phyloP scores from a whole-genome alignment of 2,329 filamentous ascomycete species.

The Cordyceps tenuipes region DNA sequence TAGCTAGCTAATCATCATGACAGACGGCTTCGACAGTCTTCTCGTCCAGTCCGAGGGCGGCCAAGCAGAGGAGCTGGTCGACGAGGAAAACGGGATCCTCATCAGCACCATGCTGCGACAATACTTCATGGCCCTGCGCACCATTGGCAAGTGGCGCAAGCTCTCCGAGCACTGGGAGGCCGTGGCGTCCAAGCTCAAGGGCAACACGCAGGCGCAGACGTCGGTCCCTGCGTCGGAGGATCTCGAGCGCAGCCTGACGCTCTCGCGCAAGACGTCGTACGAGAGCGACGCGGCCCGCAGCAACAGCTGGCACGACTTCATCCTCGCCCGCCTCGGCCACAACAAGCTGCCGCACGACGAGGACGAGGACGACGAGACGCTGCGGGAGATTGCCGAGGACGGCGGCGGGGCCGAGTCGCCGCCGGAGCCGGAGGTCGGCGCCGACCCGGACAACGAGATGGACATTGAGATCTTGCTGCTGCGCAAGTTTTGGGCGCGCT shows the following conservation, averaged over 20 bases:
- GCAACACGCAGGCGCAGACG: constrained; percentile 30
- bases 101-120: constrained; percentile 81
- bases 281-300: constrained; percentile 15
- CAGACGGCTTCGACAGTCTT: constrained; percentile 70
- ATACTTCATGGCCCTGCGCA: constrained; percentile 81
- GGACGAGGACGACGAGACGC: constrained; percentile 34
- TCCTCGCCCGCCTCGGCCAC: constrained; percentile 27
- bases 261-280: not conserved
- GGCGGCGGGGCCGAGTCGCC: constrained; percentile 13
- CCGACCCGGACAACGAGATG: constrained; percentile 32
- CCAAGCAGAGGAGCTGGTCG: constrained; percentile 66
- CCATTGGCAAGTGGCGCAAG: constrained; percentile 70
- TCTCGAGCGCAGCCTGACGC: constrained; percentile 19
- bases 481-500: constrained; percentile 61
- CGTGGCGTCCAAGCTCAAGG: constrained; percentile 54
- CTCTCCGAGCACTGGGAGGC: constrained; percentile 62
- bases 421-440: constrained; percentile 25
- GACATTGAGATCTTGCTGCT: constrained; percentile 54
- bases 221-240: constrained; percentile 14
- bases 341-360: constrained; percentile 26
- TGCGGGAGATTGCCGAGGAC: constrained; percentile 22
- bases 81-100: constrained; percentile 78
- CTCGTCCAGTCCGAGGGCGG: constrained; percentile 72
- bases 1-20: not conserved
- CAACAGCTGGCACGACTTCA: constrained; percentile 29